phyloP scores from a whole-genome alignment of 1,284 basidiomycete species.

The Somion occarium region DNA sequence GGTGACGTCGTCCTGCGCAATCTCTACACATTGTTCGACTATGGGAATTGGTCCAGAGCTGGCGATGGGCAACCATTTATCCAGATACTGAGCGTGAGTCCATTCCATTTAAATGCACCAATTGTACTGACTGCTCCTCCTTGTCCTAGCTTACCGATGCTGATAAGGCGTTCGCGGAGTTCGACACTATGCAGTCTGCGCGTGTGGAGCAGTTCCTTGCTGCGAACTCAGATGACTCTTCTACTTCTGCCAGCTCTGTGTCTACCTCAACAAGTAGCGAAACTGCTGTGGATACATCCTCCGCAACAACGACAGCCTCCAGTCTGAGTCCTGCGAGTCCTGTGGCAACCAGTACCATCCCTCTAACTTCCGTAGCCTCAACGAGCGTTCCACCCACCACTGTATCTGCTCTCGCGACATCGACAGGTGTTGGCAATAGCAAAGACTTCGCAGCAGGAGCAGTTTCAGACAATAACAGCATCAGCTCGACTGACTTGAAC shows the following conservation, averaged over 20 bases:
- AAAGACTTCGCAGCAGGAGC: not conserved
- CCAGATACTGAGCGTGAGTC: conserved; percentile 12
- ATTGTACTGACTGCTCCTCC: too few species aligned
- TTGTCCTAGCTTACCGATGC: conserved; percentile 7
- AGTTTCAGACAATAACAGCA: not conserved
- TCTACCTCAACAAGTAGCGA: not conserved
- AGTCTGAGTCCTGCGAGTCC: not conserved
- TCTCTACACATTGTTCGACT: conserved; percentile 11
- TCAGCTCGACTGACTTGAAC: not conserved
- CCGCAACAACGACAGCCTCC: not conserved
- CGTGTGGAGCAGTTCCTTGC: not conserved
- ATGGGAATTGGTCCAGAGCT: conserved; percentile 3
- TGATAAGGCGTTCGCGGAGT: conserved; percentile 5
- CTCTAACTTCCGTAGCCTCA: not conserved
- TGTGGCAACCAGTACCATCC: not conserved
- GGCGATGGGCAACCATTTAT: conserved; percentile 5
- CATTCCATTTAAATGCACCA: not conserved
- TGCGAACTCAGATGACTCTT: not conserved
- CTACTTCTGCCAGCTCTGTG: not conserved
- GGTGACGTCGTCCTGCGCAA: conserved; percentile 11
- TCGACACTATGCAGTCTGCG: not conserved
- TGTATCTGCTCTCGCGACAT: not conserved
- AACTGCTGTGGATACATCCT: not conserved
- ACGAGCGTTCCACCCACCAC: not conserved
- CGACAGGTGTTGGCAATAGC: not conserved